These are phyloP conservation scores for Coemansia sp. DNA, from an alignment of 192 early-diverging fungal species.

Conservation along the genomic window DNA sequence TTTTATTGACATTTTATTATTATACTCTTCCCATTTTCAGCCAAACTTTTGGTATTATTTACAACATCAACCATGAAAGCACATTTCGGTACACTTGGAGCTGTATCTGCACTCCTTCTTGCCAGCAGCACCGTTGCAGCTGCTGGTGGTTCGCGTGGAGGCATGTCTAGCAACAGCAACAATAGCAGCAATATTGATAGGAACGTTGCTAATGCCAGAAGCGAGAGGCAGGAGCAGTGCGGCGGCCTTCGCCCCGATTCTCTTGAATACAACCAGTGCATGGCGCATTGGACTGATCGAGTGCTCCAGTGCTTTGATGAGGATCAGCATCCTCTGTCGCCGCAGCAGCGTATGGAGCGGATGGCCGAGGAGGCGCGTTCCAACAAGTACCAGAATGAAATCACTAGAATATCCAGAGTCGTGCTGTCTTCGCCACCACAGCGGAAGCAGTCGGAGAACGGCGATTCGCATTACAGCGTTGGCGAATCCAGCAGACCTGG, in stretches of 20 bases:
- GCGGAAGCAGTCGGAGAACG: conserved; percentile 6
- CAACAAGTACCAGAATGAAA: conserved; percentile 26
- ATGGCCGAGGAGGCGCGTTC: conserved; percentile 20
- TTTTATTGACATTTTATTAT: background rate
- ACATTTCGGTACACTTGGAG: conserved; percentile 40
- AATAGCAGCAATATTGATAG: conserved; percentile 11
- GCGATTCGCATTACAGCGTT: background rate
- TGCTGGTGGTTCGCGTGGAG: background rate
- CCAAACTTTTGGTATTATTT: background rate
- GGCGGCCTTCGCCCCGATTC: conserved; percentile 35
- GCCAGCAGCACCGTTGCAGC: conserved; percentile 21
- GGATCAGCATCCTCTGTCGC: conserved; percentile 22
- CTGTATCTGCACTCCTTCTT: conserved; percentile 33
- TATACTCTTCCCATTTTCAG: background rate
- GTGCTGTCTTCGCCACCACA: conserved; percentile 5
- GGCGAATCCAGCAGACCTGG: background rate
- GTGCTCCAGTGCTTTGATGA: conserved; percentile 40
- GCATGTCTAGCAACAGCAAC: conserved; percentile 5
- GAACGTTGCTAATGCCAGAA: conserved; percentile 13
- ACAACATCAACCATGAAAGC: conserved; percentile 20
- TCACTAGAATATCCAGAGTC: conserved; percentile 17
- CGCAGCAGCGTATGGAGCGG: conserved; percentile 31
- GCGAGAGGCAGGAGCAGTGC: conserved; percentile 43
- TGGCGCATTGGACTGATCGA: conserved; percentile 53
- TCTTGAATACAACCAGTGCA: conserved; percentile 54